A percentile compares a stretch with the other conserved stretches of the same genome.
phyloP scores from a whole-genome alignment of 257 asterid species.

The Henckelia pumila region DNA sequence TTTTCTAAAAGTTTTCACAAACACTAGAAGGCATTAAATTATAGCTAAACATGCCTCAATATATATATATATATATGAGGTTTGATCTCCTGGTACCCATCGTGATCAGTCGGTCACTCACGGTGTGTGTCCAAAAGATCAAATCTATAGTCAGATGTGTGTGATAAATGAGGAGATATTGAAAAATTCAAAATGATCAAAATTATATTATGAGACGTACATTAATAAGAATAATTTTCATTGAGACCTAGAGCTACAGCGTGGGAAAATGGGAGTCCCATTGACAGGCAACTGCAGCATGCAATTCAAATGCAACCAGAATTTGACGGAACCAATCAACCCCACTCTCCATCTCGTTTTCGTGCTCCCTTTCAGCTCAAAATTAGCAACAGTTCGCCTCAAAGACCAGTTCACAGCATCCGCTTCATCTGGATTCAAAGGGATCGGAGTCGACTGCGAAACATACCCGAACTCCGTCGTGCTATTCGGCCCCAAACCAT shows the following conservation, averaged over 20 bases:
- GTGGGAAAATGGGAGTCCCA: conserved; percentile 41
- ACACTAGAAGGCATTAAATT: too few species aligned
- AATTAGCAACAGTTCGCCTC: conserved; percentile 27
- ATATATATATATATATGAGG: too few species aligned
- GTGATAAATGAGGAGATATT: too few species aligned
- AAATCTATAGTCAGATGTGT: too few species aligned
- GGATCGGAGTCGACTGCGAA: conserved; percentile 53
- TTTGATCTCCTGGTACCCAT: too few species aligned
- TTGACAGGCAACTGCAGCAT: conserved; percentile 45
- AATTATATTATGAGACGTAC: too few species aligned
- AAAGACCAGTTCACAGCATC: conserved; percentile 40
- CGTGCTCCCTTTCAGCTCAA: conserved; percentile 52
- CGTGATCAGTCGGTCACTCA: too few species aligned
- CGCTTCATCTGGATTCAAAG: conserved; percentile 47
- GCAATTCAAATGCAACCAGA: conserved; percentile 62
- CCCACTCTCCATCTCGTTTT: conserved; percentile 75
- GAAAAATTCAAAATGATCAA: too few species aligned
- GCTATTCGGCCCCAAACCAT: conserved; percentile 41
- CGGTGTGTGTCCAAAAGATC: too few species aligned
- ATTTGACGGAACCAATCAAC: conserved; percentile 65
- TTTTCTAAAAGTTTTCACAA: too few species aligned
- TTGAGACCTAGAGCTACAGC: conserved; percentile 51
- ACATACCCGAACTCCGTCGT: conserved; percentile 44
- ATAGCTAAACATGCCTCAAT: too few species aligned
- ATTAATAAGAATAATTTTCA: too few species aligned